Evolutionary conservation across 2,329 filamentous ascomycete species (phyloP).

Genomic region (Penicillium sp.): DNA sequence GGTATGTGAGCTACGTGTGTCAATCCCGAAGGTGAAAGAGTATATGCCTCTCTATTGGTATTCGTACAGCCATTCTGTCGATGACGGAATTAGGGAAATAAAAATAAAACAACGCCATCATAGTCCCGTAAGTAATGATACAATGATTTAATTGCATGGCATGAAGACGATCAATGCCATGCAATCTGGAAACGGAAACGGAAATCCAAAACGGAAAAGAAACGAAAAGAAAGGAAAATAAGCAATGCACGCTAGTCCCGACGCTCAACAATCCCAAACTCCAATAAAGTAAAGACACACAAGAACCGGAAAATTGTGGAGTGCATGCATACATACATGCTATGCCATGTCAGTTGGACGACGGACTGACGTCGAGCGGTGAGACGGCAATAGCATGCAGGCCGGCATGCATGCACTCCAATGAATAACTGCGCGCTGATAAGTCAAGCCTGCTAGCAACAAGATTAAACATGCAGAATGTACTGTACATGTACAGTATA

Average conservation of each 20-base stretch:
- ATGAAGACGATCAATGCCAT: background rate
- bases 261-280: background rate
- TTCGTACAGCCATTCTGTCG: background rate
- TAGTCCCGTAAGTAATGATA: conserved; percentile 1
- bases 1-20: no score
- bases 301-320: background rate
- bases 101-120: background rate
- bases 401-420: background rate
- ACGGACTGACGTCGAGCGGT: conserved; percentile 1
- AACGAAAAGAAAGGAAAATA: background rate
- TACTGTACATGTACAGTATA: conserved; percentile 1
- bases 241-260: conserved; percentile 6
- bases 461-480: background rate
- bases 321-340: background rate
- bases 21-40: background rate
- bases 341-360: background rate
- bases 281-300: conserved; percentile 1
- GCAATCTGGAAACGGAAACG: background rate
- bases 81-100: background rate
- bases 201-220: background rate
- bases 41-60: background rate
- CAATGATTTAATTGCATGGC: background rate
- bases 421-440: background rate
- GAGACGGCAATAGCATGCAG: background rate
- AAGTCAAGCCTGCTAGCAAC: background rate